A percentile compares a stretch with the other conserved stretches of the same genome.
These are phyloP conservation scores for Aspergillus ochraceus DNA, from an alignment of 2,329 filamentous ascomycete genomes.

Conservation along the genomic window DNA sequence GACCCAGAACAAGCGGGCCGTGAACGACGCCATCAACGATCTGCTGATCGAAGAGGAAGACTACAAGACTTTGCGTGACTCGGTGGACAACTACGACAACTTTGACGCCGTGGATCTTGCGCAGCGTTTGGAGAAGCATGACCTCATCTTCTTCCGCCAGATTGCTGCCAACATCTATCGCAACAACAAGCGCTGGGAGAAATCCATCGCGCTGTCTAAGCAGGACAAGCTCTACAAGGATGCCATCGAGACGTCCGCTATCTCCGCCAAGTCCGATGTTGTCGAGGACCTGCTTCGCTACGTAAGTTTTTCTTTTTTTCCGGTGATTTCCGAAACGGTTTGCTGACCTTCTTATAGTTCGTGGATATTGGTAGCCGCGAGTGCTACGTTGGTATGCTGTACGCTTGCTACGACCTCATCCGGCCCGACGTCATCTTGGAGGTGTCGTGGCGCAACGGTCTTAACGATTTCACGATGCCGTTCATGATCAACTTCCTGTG, in stretches of 20 bases:
- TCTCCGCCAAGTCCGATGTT: constrained; percentile 85
- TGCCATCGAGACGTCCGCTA: constrained; percentile 94
- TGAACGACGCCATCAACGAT: constrained; percentile 98
- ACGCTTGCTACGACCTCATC: constrained; percentile 96
- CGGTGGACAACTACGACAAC: constrained; percentile 98
- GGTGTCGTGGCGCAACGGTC: constrained; percentile 92
- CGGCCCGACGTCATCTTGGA: constrained; percentile 90
- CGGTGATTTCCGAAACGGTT: background rate
- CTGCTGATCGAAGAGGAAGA: constrained; percentile 98
- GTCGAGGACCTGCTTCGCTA: constrained; percentile 96
- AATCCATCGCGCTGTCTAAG: constrained; percentile 95
- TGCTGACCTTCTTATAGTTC: constrained; percentile 64
- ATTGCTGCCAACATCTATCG: constrained; percentile 98
- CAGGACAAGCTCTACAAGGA: constrained; percentile 99
- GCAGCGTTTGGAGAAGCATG: constrained; percentile 91
- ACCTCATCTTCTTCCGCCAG: constrained; percentile 98
- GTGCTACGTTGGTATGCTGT: constrained; percentile 99
- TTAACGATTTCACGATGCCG: constrained; percentile 97
- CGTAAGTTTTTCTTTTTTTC: constrained; percentile 62
- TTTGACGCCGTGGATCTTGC: constrained; percentile 95
- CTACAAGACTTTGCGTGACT: constrained; percentile 97
- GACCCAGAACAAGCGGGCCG: constrained; percentile 93
- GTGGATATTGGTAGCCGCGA: constrained; percentile 98
- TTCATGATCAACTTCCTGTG: constrained; percentile 99
- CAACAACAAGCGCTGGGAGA: constrained; percentile 99